Conservation (phyloP, 768 basidiomycete genomes). For the Candolleomyces aberdarensis region DNA sequence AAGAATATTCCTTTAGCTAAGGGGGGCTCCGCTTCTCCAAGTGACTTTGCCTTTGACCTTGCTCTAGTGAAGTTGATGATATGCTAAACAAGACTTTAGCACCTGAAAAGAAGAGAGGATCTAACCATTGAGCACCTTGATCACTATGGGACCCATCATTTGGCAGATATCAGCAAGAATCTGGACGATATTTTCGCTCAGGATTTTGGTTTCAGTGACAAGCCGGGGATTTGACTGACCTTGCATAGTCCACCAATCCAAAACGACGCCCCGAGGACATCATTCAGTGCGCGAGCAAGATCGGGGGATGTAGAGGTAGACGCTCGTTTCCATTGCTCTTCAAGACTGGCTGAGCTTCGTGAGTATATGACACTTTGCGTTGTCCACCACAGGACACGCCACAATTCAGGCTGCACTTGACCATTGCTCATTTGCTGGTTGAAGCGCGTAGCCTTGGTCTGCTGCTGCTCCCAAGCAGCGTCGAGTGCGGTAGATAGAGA, state of each 20-base stretch:
- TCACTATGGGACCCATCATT: conserved; percentile 62
- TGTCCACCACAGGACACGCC: conserved; percentile 37
- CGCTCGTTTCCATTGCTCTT: conserved; percentile 42
- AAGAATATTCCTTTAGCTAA: conserved; percentile 57
- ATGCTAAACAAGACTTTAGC: conserved; percentile 26
- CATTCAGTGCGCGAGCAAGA: conserved; percentile 58
- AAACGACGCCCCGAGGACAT: conserved; percentile 53
- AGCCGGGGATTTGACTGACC: conserved; percentile 9
- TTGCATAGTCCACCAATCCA: conserved; percentile 67
- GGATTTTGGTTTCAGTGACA: neutral
- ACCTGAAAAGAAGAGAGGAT: neutral
- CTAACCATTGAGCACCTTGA: conserved; percentile 39
- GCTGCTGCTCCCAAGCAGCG: conserved; percentile 48
- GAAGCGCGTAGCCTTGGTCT: conserved; percentile 49
- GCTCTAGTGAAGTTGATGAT: conserved; percentile 60
- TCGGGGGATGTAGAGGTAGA: conserved; percentile 47
- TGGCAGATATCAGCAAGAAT: conserved; percentile 59
- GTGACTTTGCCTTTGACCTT: conserved; percentile 35
- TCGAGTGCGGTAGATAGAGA: conserved; percentile 52
- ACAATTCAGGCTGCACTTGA: conserved; percentile 36
- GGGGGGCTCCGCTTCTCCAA: conserved; percentile 29
- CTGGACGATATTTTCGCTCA: neutral
- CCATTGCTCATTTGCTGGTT: conserved; percentile 48
- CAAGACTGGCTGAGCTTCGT: conserved; percentile 25
- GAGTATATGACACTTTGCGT: conserved; percentile 22